These are phyloP conservation scores for Fusarium sp. DNA, from an alignment of 2,329 filamentous ascomycete genomes.

Conservation along the genomic window DNA sequence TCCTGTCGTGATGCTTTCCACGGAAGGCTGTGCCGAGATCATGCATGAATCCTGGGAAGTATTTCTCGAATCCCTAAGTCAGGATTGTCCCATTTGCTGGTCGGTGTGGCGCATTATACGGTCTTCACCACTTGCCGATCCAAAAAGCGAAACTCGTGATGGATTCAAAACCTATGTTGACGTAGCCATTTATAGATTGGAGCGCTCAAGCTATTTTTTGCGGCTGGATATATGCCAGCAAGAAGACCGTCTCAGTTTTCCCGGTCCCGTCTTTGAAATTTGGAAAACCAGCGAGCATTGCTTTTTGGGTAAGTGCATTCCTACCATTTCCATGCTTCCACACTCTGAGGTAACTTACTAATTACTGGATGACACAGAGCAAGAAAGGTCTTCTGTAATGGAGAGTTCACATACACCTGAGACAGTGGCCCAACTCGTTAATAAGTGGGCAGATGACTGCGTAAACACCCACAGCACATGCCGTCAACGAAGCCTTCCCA, in stretches of 20 bases:
- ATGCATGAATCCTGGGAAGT: background rate
- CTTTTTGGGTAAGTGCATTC: background rate
- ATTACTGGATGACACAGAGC: background rate
- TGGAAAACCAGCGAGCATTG: background rate
- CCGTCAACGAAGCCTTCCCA: accelerated
- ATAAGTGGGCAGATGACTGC: accelerated
- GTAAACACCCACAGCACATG: background rate
- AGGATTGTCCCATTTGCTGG: background rate
- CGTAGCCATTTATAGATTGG: too few relatives aligned
- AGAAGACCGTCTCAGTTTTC: too few relatives aligned
- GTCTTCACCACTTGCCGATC: background rate
- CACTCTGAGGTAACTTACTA: accelerated
- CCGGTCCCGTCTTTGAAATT: background rate
- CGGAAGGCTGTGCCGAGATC: accelerated
- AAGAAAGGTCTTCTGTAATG: too few relatives aligned
- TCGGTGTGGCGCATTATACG: background rate
- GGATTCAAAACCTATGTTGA: accelerated
- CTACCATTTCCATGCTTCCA: accelerated
- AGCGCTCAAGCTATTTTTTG: accelerated
- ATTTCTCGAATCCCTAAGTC: accelerated
- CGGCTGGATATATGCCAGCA: too few relatives aligned
- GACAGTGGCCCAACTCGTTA: background rate
- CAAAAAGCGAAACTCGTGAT: too few relatives aligned
- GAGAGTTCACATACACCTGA: background rate
- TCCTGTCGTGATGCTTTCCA: too few relatives aligned